Evolutionary conservation across 2,329 filamentous ascomycete species (phyloP).

Genomic region (Diaporthe citrichinensis): DNA sequence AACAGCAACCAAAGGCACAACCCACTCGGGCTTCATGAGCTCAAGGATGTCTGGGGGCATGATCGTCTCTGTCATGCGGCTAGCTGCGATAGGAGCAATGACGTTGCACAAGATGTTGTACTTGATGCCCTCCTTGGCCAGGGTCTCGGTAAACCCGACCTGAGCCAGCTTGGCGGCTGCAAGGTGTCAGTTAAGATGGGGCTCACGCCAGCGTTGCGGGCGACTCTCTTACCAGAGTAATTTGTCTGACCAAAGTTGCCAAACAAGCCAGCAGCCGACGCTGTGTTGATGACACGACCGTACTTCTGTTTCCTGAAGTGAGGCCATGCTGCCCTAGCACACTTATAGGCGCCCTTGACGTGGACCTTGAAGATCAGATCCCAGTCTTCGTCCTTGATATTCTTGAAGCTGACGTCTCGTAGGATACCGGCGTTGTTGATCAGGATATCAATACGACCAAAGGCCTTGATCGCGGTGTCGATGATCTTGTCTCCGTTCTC

Average conservation of each 20-base stretch:
- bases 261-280: conserved; percentile 95
- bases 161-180: conserved; percentile 91
- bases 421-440: conserved; percentile 99
- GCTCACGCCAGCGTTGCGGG: neutral
- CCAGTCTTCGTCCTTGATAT: conserved; percentile 98
- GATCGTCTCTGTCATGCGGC: conserved; percentile 94
- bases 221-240: conserved; percentile 77
- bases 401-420: conserved; percentile 97
- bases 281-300: conserved; percentile 95
- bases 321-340: conserved; percentile 93
- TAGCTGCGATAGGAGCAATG: conserved; percentile 95
- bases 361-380: conserved; percentile 95
- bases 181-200: conserved; percentile 19
- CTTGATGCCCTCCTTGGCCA: conserved; percentile 97
- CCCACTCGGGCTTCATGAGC: conserved; percentile 91
- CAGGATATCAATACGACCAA: conserved; percentile 91
- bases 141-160: conserved; percentile 97
- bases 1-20: conserved; percentile 91
- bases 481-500: conserved; percentile 96
- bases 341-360: conserved; percentile 95
- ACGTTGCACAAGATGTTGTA: conserved; percentile 98
- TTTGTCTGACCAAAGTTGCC: conserved; percentile 97
- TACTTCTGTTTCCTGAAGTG: conserved; percentile 99
- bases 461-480: conserved; percentile 84
- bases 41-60: conserved; percentile 95